Evolutionary conservation across 768 basidiomycete genomes (phyloP), one percentile per base, ranked within the genome.

Genomic region (Chlorophyllum brunneum): DNA sequence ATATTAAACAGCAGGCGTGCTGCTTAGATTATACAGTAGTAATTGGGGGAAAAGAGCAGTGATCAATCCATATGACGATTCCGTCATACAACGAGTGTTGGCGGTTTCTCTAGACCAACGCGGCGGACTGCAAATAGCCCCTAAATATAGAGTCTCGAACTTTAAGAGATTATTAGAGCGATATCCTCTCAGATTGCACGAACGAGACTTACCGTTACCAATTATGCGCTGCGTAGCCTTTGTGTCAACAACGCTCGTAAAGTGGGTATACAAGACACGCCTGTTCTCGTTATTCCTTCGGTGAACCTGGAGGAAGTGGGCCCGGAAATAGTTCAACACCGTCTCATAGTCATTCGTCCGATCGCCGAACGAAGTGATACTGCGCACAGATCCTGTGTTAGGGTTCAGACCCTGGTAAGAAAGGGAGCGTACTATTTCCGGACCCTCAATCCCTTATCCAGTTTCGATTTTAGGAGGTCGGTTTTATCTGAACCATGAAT

Each of bases 281-380:
- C 82, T 78, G 59, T 86, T 85, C 59, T 89, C 83, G 58, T 91
- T 89, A 54, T 88, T 92, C 57, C 79, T 78, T 59, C 83, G 72
- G 64, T 91, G 88, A 15, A 88, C 84, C 65, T 92, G 88, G 54
- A 88, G 70, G 70, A 93, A 93, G 60, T 92, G 91, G 30, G 88
- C 85, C 8, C 87, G 85, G 79, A 93, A 92, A 68, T 92, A 92
- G 61, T 86, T 82, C 37, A 89, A 82, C 18, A 89, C 87, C 4
- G 84, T 81, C 53, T 91, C 86, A 60, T 84, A 90, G 60, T 85
- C 86, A 63, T 92, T 92, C n/a, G 80, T 67, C 34, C 89, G 81
- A 56, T 88, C 83, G 23, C 85, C 86, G 57, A 85, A 91, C 5
- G 89, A 91, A 29, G 89, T 82, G 60, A 91, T 91, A 63, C 87